Evolutionary conservation across 176 grass and related monocot genomes (phyloP), one percentile per base, ranked within the genome.

Genomic region (Eleusine indica): DNA sequence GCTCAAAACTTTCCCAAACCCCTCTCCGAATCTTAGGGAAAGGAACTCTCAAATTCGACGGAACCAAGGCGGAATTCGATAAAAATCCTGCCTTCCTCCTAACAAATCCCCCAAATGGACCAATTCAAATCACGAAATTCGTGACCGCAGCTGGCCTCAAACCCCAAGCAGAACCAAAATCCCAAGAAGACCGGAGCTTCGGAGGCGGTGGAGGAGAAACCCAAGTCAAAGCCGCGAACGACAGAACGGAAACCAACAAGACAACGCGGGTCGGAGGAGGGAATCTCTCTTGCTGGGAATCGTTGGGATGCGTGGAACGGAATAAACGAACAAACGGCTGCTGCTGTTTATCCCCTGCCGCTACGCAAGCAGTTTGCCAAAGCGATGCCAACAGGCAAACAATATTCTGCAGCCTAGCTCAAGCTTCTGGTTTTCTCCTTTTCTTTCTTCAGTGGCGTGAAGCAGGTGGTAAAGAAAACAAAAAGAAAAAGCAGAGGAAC

Each of bases 321-420:
- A 87, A 71, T 87, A 62, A 77, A 77, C 52, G 86, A 82, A 87
- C 85, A 75, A 75, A 74, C 60, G 52, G n/a, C 54, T 12, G 9
- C 41, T 22, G 10, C 61, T 64, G 25, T 30, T 5, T 14, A 3
- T 0, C 43, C 43, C 11, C 38, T 76, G 0, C 37, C 52, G 56
- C 35, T 75, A 57, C 18, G 73, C 51, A 75, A 57, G 17, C 76
- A 68, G 12, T 3, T 9, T 13, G 66, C 35, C 66, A 16, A 74
- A 53, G 46, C 76, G 14, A 71, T 15, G 41, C 29, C 58, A 46
- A 22, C 28, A 19, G 41, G 42, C 46, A 42, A 40, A 40, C 57
- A 43, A 16, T 42, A 44, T 35, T 32, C 54, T n/a, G 10, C 5
- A 21, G 76, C 75, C 40, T 13, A 43, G 66, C 22, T 3, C 46